Percentiles rank a stretch among this genome's conserved stretches.
Evolutionary conservation across 306 rosid genomes (phyloP).

Genomic region (Arachis stenosperma): DNA sequence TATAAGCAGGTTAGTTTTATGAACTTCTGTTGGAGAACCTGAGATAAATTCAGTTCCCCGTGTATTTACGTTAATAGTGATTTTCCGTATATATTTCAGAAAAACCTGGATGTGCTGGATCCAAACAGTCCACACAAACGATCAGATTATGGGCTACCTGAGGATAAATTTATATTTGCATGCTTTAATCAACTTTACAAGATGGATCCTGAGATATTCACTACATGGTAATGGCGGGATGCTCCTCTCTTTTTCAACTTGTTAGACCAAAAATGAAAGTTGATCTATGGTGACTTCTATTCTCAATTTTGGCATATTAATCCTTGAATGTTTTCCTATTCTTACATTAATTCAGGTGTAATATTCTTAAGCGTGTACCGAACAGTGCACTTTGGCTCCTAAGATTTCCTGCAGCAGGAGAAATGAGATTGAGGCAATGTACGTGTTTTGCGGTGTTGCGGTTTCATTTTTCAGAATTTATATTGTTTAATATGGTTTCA

Average conservation of each 20-base stretch:
- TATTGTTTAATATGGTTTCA: too few relatives aligned
- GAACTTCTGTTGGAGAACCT: constrained; percentile 4
- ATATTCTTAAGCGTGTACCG: constrained; percentile 92
- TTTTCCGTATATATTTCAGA: constrained; percentile 53
- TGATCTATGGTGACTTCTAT: neutral
- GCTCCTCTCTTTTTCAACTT: constrained; percentile 20
- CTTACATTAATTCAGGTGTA: constrained; percentile 68
- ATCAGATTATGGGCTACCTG: constrained; percentile 88
- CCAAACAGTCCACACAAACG: constrained; percentile 82
- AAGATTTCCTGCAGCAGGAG: constrained; percentile 98
- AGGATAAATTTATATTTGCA: constrained; percentile 89
- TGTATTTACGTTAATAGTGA: neutral
- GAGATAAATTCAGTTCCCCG: constrained; percentile 4
- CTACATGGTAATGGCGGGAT: constrained; percentile 70
- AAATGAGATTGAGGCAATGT: constrained; percentile 89
- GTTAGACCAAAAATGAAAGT: neutral
- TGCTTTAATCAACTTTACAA: constrained; percentile 97
- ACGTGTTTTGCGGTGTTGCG: constrained; percentile 38
- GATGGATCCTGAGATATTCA: constrained; percentile 98
- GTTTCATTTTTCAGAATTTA: too few relatives aligned
- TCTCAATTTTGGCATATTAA: constrained; percentile 31
- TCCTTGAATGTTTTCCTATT: constrained; percentile 9
- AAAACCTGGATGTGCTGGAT: constrained; percentile 88
- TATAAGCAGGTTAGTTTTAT: constrained; percentile 82
- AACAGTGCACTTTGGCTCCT: constrained; percentile 98